A percentile compares a stretch with the other conserved stretches of the same genome.
phyloP scores from a whole-genome alignment of 2,329 filamentous ascomycete genomes.

The Fusarium pseudonygamai region DNA sequence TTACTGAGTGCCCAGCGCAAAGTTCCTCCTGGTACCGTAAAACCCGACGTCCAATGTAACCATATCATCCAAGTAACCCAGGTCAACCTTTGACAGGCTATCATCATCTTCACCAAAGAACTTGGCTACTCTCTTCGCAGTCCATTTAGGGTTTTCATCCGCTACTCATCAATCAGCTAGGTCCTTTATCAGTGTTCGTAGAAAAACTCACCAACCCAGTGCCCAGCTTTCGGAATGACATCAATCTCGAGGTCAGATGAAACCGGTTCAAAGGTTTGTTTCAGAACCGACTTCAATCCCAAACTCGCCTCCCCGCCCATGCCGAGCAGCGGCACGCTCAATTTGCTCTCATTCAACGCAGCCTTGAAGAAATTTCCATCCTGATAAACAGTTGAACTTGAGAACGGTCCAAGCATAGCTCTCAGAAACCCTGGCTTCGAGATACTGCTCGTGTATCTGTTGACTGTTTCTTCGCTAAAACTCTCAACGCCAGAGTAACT shows the following conservation, averaged over 20 bases:
- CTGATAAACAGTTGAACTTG: constrained; percentile 42
- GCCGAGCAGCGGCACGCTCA: constrained; percentile 34
- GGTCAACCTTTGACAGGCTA: background rate
- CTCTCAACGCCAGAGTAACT: constrained; percentile 52
- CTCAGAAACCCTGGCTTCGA: constrained; percentile 55
- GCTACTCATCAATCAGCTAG: constrained; percentile 13
- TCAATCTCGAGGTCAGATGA: constrained; percentile 29
- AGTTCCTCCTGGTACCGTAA: constrained; percentile 5
- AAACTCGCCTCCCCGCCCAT: constrained; percentile 44
- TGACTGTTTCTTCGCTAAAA: constrained; percentile 51
- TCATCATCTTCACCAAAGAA: constrained; percentile 30
- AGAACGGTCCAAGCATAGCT: constrained; percentile 52
- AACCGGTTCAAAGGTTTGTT: constrained; percentile 8
- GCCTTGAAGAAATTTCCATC: constrained; percentile 51
- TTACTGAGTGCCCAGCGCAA: background rate
- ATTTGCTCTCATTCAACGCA: constrained; percentile 26
- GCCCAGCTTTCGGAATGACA: constrained; percentile 40
- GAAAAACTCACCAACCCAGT: constrained; percentile 40
- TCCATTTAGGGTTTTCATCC: constrained; percentile 42
- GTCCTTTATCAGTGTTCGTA: fast-evolving
- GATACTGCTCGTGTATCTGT: constrained; percentile 52
- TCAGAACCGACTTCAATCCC: constrained; percentile 10
- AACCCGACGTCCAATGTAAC: constrained; percentile 35
- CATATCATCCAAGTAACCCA: constrained; percentile 28
- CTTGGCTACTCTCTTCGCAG: constrained; percentile 20